Percentiles rank a stretch among this genome's conserved stretches.
Conservation (phyloP, 2,329 filamentous ascomycete genomes). For the Pseudocercospora musae region DNA sequence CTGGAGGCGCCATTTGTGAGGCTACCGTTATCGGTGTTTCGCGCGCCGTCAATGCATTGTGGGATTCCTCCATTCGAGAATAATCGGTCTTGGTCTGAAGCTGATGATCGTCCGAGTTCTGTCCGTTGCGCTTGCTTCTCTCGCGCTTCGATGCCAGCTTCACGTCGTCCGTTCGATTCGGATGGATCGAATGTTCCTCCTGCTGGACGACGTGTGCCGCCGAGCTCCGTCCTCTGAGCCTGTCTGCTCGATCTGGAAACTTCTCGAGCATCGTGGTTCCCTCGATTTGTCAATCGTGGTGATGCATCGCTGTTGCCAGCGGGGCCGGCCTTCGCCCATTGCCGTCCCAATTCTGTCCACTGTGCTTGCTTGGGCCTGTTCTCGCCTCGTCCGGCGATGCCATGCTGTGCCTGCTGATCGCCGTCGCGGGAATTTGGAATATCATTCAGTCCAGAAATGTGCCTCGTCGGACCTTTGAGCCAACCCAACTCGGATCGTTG, state of each 20-base stretch:
- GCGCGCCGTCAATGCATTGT: not conserved
- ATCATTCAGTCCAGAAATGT: not conserved
- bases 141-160: not conserved
- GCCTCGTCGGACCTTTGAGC: not conserved
- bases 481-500: not conserved
- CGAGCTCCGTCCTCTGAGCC: not conserved
- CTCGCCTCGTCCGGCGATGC: not conserved
- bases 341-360: not conserved
- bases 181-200: not conserved
- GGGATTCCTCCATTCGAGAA: not conserved
- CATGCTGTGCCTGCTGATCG: not conserved
- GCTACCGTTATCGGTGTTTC: not conserved
- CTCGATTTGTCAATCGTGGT: not conserved
- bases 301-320: not conserved
- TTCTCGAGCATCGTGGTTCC: not conserved
- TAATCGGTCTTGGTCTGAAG: not conserved
- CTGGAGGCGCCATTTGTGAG: not conserved
- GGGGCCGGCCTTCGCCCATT: not conserved
- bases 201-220: not conserved
- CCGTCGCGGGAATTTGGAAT: not conserved
- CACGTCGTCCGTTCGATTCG: not conserved
- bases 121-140: not conserved
- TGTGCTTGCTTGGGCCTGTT: not conserved
- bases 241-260: not conserved
- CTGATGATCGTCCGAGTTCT: not conserved